phyloP scores from a whole-genome alignment of 768 basidiomycete genomes.

The Pleurotus cornucopiae region DNA sequence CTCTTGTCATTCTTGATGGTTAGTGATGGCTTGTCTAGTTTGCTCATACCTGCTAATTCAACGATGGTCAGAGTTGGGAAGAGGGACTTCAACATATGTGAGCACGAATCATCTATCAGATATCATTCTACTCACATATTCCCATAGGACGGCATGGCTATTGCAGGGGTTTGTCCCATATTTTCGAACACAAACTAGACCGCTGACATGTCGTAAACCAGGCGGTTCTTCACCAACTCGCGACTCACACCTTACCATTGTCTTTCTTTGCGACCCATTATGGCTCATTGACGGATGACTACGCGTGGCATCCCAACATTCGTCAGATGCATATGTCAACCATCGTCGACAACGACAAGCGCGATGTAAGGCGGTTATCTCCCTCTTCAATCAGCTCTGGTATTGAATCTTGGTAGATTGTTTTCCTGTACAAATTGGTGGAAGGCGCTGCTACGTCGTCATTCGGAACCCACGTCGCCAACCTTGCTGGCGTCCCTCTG shows the following conservation, averaged over 20 bases:
- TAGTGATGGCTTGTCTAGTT: constrained; percentile 16
- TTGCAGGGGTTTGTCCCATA: constrained; percentile 65
- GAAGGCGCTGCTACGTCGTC: constrained; percentile 84
- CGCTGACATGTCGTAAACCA: constrained; percentile 19
- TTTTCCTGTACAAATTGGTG: constrained; percentile 94
- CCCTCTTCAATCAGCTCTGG: background rate
- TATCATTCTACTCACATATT: constrained; percentile 7
- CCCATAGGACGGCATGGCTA: constrained; percentile 92
- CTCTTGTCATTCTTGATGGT: constrained; percentile 95
- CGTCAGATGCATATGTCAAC: constrained; percentile 96
- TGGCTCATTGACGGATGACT: constrained; percentile 92
- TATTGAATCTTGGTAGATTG: constrained; percentile 47
- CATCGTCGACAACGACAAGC: constrained; percentile 86
- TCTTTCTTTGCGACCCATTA: constrained; percentile 99
- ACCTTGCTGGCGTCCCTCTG: constrained; percentile 85
- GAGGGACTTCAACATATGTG: constrained; percentile 94
- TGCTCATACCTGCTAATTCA: constrained; percentile 10
- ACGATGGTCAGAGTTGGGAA: constrained; percentile 66
- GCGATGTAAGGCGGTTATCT: constrained; percentile 51
- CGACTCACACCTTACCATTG: constrained; percentile 86
- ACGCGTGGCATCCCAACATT: constrained; percentile 87
- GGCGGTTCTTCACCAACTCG: constrained; percentile 92
- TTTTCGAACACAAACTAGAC: no score
- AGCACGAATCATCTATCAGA: constrained; percentile 13
- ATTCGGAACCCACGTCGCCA: constrained; percentile 93